A percentile compares a stretch with the other conserved stretches of the same genome.
These are phyloP conservation scores for Yarrowia sp. DNA, from an alignment of 805 yeast species.

Conservation along the genomic window DNA sequence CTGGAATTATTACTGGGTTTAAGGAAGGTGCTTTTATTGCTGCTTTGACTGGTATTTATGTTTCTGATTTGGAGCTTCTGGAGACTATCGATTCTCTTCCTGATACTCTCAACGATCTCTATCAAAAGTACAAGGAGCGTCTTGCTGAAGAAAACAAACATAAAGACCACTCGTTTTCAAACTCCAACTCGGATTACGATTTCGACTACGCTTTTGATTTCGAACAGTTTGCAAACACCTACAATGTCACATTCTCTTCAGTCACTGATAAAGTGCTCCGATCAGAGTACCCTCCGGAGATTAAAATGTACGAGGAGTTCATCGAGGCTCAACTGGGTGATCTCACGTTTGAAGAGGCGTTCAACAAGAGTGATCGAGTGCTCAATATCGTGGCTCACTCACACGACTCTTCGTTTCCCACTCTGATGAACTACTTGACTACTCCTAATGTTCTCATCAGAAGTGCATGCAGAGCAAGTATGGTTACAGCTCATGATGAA, in stretches of 20 bases:
- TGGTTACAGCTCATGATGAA: conserved; percentile 63
- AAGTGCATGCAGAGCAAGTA: conserved; percentile 80
- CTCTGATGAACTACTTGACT: conserved; percentile 80
- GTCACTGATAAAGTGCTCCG: conserved; percentile 71
- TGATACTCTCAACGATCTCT: background rate
- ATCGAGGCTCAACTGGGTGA: conserved; percentile 75
- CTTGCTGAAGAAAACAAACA: conserved; percentile 15
- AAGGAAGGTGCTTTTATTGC: conserved; percentile 95
- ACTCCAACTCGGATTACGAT: conserved; percentile 38
- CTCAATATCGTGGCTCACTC: conserved; percentile 68
- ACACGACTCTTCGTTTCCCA: conserved; percentile 47
- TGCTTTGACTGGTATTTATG: conserved; percentile 69
- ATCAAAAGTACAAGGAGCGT: conserved; percentile 3
- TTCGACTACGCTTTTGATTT: conserved; percentile 24
- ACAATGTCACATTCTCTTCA: conserved; percentile 42
- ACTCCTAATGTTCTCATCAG: conserved; percentile 88
- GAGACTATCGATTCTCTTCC: conserved; percentile 41
- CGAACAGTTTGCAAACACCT: conserved; percentile 26
- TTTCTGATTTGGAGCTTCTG: conserved; percentile 58
- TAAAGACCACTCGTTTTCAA: conserved; percentile 39
- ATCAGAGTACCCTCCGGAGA: conserved; percentile 84
- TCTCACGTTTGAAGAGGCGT: conserved; percentile 91
- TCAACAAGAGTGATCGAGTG: conserved; percentile 69
- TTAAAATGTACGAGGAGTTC: conserved; percentile 71
- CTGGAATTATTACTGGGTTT: conserved; percentile 84